These are phyloP conservation scores for Akanthomyces lecanii DNA, from an alignment of 2,329 filamentous ascomycete species.

Conservation along the genomic window DNA sequence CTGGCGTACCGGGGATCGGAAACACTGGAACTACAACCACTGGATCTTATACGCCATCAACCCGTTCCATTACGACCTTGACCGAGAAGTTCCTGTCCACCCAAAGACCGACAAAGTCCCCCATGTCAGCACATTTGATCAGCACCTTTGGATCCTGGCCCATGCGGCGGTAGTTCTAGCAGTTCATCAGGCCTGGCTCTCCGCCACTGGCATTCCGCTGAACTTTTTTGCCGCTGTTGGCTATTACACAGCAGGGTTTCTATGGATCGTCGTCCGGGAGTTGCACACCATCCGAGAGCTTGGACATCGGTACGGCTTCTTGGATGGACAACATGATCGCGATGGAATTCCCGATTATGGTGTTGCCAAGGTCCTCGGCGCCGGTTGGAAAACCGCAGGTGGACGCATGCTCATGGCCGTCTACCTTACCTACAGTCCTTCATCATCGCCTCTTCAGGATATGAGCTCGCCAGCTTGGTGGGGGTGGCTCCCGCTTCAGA, in stretches of 20 bases:
- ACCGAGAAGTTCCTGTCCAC: conserved; percentile 33
- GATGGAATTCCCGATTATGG: conserved; percentile 37
- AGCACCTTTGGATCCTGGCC: conserved; percentile 35
- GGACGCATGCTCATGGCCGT: conserved; percentile 30
- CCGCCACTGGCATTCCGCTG: conserved; percentile 25
- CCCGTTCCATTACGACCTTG: conserved; percentile 25
- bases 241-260: conserved; percentile 35
- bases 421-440: conserved; percentile 29
- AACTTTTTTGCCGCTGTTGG: conserved; percentile 28
- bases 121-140: conserved; percentile 29
- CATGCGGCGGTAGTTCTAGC: conserved; percentile 33
- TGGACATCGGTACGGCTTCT: conserved; percentile 34
- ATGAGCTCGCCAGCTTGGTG: conserved; percentile 27
- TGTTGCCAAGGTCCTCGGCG: conserved; percentile 28
- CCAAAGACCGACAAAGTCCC: conserved; percentile 36
- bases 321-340: conserved; percentile 39
- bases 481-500: conserved; percentile 31
- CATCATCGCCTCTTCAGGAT: conserved; percentile 23
- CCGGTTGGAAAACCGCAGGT: conserved; percentile 30
- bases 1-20: conserved; percentile 27
- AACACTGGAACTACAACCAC: conserved; percentile 28
- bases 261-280: conserved; percentile 34
- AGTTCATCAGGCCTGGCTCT: conserved; percentile 32
- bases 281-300: conserved; percentile 33
- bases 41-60: conserved; percentile 29